Percentiles rank a stretch among this genome's conserved stretches.
These are phyloP conservation scores for Grosmannia penicillata DNA, from an alignment of 2,329 filamentous ascomycete species.

Conservation along the genomic window DNA sequence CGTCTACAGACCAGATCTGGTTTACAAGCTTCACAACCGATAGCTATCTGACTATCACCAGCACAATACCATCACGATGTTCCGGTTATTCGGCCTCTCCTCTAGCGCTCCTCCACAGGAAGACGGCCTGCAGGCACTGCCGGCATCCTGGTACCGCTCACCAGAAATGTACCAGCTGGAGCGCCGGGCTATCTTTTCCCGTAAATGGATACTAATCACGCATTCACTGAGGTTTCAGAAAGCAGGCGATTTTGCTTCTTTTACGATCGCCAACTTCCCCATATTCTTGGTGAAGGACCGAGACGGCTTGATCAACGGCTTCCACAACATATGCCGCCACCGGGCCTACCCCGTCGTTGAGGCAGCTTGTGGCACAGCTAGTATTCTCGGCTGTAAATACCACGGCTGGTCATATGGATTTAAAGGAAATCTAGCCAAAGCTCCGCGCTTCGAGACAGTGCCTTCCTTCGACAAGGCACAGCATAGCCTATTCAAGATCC, in stretches of 20 bases:
- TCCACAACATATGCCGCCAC: conserved; percentile 30
- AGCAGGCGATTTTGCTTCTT: conserved; percentile 20
- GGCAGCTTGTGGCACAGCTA: conserved; percentile 16
- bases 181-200: conserved; percentile 26
- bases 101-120: too few species aligned
- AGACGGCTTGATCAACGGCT: conserved; percentile 20
- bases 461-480: conserved; percentile 22
- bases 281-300: conserved; percentile 24
- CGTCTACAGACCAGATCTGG: too few species aligned
- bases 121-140: too few species aligned
- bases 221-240: conserved; percentile 20
- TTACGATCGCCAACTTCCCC: conserved; percentile 20
- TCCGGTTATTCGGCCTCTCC: too few species aligned
- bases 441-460: conserved; percentile 24
- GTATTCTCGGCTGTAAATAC: conserved; percentile 26
- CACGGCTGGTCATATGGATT: conserved; percentile 30
- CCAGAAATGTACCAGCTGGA: conserved; percentile 29
- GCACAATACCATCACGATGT: too few species aligned
- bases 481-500: conserved; percentile 29
- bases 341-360: conserved; percentile 25
- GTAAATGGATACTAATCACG: conserved; percentile 22
- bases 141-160: conserved; percentile 28
- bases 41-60: too few species aligned
- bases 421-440: conserved; percentile 26
- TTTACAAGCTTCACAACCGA: too few species aligned